Evolutionary conservation across 768 basidiomycete genomes (phyloP).

Genomic region (Rhizopogon salebrosus): DNA sequence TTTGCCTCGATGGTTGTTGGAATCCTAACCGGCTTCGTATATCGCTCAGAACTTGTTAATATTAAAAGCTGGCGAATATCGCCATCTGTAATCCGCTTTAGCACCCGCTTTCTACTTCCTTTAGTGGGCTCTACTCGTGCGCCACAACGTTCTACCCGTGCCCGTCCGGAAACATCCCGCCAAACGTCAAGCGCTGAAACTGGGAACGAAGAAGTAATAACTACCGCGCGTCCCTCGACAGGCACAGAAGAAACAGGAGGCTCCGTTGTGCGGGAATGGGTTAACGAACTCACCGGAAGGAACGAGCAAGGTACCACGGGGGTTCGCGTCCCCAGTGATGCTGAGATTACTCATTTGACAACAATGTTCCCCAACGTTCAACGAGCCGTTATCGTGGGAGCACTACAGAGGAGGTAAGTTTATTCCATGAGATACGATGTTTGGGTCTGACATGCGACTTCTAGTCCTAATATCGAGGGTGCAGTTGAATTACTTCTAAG

Average conservation of each 20-base stretch:
- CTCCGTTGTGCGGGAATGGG: conserved; percentile 74
- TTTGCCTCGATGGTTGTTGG: conserved; percentile 58
- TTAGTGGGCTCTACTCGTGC: conserved; percentile 61
- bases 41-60: conserved; percentile 76
- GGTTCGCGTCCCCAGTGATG: conserved; percentile 66
- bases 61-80: conserved; percentile 80
- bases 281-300: conserved; percentile 71
- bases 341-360: conserved; percentile 69
- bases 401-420: conserved; percentile 77
- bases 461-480: conserved; percentile 70
- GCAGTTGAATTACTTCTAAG: conserved; percentile 78
- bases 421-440: not conserved
- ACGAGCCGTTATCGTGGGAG: conserved; percentile 66
- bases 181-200: conserved; percentile 13
- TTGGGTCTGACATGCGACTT: conserved; percentile 3
- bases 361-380: conserved; percentile 82
- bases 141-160: conserved; percentile 65
- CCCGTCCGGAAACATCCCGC: conserved; percentile 54
- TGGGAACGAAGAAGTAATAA: conserved; percentile 55
- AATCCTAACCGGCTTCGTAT: conserved; percentile 66
- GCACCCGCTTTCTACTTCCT: conserved; percentile 55
- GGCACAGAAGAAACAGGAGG: conserved; percentile 25
- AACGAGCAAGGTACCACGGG: conserved; percentile 47
- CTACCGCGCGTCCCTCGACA: conserved; percentile 47
- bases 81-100: conserved; percentile 47